Conservation (phyloP, 2,329 filamentous ascomycete species). For the Dryadomyces quercivorus region DNA sequence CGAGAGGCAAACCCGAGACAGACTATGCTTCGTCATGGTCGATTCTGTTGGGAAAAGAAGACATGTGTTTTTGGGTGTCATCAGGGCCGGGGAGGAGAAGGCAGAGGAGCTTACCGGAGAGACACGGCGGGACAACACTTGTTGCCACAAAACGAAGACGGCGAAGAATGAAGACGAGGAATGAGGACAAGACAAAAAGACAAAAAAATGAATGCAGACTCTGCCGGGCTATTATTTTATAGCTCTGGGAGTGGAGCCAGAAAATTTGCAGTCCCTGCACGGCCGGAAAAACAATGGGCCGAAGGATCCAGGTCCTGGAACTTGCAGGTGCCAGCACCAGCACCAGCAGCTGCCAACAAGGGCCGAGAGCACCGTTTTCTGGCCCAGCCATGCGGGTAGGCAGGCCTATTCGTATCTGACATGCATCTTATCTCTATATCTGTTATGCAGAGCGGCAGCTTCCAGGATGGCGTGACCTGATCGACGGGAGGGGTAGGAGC, state of each 20-base stretch:
- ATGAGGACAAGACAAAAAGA: not conserved
- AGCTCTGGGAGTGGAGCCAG: not conserved
- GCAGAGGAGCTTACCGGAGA: slow-evolving; percentile 2
- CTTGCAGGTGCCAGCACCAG: too few species aligned
- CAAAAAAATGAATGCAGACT: not conserved
- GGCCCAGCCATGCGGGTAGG: too few species aligned
- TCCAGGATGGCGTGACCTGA: too few species aligned
- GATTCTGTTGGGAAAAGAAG: slow-evolving; percentile 87
- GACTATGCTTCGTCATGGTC: slow-evolving; percentile 69
- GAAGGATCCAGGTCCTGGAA: too few species aligned
- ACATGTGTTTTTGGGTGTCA: slow-evolving; percentile 56
- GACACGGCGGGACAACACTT: not conserved
- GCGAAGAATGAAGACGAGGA: not conserved
- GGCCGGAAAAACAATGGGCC: too few species aligned
- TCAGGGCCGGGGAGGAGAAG: slow-evolving; percentile 37
- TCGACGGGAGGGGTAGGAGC: too few species aligned
- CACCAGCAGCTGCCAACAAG: too few species aligned
- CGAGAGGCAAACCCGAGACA: slow-evolving; percentile 47
- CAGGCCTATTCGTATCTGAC: too few species aligned
- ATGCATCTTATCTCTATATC: too few species aligned
- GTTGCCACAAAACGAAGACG: not conserved
- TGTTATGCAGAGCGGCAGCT: too few species aligned
- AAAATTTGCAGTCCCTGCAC: not conserved
- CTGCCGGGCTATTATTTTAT: too few species aligned
- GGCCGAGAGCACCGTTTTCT: too few species aligned